Percentiles rank a stretch among this genome's conserved stretches.
phyloP scores from a whole-genome alignment of 2,329 filamentous ascomycete species.

The Nemania bipapillata region DNA sequence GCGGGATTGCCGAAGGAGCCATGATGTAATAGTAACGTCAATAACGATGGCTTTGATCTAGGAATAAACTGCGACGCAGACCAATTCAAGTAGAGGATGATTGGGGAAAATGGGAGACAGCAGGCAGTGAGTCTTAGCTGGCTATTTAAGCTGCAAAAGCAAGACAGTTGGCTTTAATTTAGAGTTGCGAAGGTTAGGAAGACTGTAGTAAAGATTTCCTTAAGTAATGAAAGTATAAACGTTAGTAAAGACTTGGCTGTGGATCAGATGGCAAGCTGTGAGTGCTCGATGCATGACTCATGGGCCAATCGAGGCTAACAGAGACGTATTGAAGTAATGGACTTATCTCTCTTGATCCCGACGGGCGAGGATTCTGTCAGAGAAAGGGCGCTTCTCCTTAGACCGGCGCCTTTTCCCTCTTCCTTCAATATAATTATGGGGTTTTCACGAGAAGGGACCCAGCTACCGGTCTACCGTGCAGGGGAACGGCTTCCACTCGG shows the following conservation, averaged over 20 bases:
- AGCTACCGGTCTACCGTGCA: slow-evolving; percentile 8
- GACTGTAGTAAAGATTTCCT: slow-evolving; percentile 17
- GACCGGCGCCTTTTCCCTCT: slow-evolving; percentile 16
- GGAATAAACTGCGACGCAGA: not conserved
- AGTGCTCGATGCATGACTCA: slow-evolving; percentile 32
- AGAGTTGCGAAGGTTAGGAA: slow-evolving; percentile 6
- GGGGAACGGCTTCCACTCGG: slow-evolving; percentile 17
- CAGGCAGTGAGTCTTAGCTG: not conserved
- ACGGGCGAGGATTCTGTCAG: slow-evolving; percentile 24
- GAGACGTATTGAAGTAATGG: slow-evolving; percentile 9
- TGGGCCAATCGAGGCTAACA: slow-evolving; percentile 34
- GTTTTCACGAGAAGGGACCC: slow-evolving; percentile 23
- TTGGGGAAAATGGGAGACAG: not conserved
- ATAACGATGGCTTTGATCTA: not conserved
- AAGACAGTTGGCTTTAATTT: not conserved
- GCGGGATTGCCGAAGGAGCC: slow-evolving; percentile 60
- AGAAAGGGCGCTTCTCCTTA: slow-evolving; percentile 33
- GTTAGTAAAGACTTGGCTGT: slow-evolving; percentile 19
- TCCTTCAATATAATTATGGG: slow-evolving; percentile 18
- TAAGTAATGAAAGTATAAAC: slow-evolving; percentile 35
- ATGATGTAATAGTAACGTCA: slow-evolving; percentile 49
- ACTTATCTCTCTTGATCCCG: slow-evolving; percentile 12
- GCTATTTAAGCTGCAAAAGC: not conserved
- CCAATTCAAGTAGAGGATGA: not conserved
- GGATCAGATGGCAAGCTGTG: slow-evolving; percentile 32